Percentiles rank a stretch among this genome's conserved stretches.
Evolutionary conservation across 345 rosid species (phyloP).

Genomic region (Eutrema heterophyllum): DNA sequence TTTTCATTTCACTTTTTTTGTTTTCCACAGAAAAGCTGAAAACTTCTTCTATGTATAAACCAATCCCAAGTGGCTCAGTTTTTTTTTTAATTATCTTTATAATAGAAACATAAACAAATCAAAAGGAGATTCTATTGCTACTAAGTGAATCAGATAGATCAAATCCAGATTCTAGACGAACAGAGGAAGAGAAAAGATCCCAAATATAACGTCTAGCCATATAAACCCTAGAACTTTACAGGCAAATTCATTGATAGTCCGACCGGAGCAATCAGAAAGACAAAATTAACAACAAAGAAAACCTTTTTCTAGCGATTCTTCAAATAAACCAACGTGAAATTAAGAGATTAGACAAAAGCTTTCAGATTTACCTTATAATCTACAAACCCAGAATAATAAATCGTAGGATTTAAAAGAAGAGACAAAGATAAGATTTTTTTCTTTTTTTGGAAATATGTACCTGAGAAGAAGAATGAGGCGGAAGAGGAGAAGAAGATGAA

Average conservation of each 20-base stretch:
- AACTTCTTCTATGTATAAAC: not conserved
- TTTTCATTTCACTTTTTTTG: not conserved
- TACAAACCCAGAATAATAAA: not conserved
- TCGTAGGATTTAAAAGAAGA: not conserved
- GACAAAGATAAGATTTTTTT: not conserved
- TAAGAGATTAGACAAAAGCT: not conserved
- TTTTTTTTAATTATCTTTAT: not conserved
- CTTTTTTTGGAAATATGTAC: not conserved
- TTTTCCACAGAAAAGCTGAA: not conserved
- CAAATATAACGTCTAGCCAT: not conserved
- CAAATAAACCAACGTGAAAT: not conserved
- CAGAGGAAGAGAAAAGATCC: not conserved
- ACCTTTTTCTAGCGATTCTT: not conserved
- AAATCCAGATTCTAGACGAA: conserved; percentile 17
- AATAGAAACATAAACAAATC: not conserved
- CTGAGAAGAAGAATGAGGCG: conserved; percentile 22
- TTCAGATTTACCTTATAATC: conserved; percentile 10
- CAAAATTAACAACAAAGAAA: not conserved
- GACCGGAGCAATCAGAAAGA: not conserved
- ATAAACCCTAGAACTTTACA: conserved; percentile 1
- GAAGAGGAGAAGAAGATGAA: conserved; percentile 1
- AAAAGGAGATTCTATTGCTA: conserved; percentile 11
- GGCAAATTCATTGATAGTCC: not conserved
- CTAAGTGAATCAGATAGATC: conserved; percentile 18
- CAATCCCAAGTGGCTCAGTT: conserved; percentile 2